These are phyloP conservation scores for Tardiomyces blankii DNA, from an alignment of 1,139 yeast species.

Conservation along the genomic window DNA sequence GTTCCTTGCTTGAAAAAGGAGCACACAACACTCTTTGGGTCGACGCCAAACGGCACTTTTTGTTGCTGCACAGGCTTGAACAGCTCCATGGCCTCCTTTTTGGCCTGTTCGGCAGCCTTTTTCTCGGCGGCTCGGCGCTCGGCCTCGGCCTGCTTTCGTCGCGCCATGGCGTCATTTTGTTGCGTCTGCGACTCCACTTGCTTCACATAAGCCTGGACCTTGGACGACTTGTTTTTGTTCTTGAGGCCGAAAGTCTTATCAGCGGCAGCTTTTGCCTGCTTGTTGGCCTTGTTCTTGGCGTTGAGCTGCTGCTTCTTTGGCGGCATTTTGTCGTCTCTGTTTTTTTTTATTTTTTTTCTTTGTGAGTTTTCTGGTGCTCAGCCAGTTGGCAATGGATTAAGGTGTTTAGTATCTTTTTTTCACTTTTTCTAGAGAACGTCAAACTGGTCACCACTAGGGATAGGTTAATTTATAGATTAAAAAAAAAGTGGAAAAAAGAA, in stretches of 20 bases:
- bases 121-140: conserved; percentile 73
- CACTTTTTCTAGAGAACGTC: no score
- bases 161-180: conserved; percentile 37
- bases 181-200: conserved; percentile 66
- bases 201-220: conserved; percentile 74
- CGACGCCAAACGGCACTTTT: conserved; percentile 94
- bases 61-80: conserved; percentile 62
- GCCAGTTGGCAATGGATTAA: no score
- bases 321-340: conserved; percentile 26
- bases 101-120: conserved; percentile 84
- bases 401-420: no score
- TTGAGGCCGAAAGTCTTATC: conserved; percentile 94
- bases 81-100: conserved; percentile 72
- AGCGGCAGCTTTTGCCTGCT: conserved; percentile 58
- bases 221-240: conserved; percentile 77
- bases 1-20: conserved; percentile 81
- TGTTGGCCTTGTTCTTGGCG: conserved; percentile 50
- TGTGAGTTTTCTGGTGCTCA: background rate
- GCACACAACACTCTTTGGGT: conserved; percentile 90
- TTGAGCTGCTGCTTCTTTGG: conserved; percentile 57
- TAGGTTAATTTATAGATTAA: no score
- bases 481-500: no score
- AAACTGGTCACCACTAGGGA: no score
- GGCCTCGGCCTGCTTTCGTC: conserved; percentile 67
- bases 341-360: background rate